phyloP scores from a whole-genome alignment of 2,329 filamentous ascomycete genomes.

The Westerdykella aurantiaca region DNA sequence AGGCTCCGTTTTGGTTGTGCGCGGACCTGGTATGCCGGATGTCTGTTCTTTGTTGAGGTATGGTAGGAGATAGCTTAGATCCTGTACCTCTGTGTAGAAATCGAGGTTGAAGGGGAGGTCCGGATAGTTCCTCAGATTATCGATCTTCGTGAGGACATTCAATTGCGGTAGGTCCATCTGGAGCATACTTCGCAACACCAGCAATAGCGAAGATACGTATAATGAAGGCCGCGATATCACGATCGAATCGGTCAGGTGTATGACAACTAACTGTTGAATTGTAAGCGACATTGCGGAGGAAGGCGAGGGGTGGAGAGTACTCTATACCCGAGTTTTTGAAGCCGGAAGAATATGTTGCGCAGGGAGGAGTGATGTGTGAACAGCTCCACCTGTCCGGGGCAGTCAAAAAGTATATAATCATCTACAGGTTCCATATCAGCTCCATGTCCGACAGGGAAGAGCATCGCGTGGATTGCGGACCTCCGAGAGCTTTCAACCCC shows the following conservation, averaged over 20 bases:
- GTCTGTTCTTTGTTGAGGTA: conserved; percentile 68
- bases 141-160: conserved; percentile 96
- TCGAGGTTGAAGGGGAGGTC: conserved; percentile 91
- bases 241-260: conserved; percentile 92
- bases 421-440: conserved; percentile 43
- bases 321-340: conserved; percentile 88
- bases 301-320: conserved; percentile 50
- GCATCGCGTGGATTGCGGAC: conserved; percentile 28
- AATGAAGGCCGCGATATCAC: conserved; percentile 88
- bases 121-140: conserved; percentile 81
- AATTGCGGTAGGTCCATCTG: conserved; percentile 96
- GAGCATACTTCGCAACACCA: conserved; percentile 92
- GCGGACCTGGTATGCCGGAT: conserved; percentile 31
- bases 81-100: conserved; percentile 96
- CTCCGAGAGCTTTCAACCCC: conserved; percentile 67
- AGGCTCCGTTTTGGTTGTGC: conserved; percentile 2
- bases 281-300: conserved; percentile 17
- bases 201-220: conserved; percentile 88
- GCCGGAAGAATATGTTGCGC: conserved; percentile 81
- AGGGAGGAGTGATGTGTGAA: conserved; percentile 93
- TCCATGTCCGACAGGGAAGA: neutral
- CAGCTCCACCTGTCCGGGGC: conserved; percentile 92
- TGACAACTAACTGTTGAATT: conserved; percentile 69
- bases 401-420: conserved; percentile 93
- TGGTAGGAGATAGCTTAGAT: conserved; percentile 77